phyloP scores from a whole-genome alignment of 306 rosid species.

The Myrica gale region DNA sequence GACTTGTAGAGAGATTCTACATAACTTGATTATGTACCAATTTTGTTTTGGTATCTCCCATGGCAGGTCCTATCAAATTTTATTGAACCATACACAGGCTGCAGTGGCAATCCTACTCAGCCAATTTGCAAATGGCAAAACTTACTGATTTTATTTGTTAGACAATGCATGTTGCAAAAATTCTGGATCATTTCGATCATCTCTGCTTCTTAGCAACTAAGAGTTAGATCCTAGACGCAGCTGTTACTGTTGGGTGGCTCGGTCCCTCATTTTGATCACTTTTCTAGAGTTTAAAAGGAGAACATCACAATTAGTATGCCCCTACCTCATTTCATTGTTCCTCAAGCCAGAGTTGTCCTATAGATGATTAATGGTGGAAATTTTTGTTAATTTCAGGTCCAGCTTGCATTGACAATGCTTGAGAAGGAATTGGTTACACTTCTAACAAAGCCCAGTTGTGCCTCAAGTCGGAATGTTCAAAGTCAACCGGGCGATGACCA shows the following conservation, averaged over 20 bases:
- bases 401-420: no score
- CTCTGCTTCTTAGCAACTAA: background rate
- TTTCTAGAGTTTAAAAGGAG: constrained; percentile 26
- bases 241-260: constrained; percentile 33
- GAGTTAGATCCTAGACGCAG: constrained; percentile 20
- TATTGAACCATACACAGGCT: background rate
- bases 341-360: constrained; percentile 15
- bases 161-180: background rate
- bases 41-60: background rate
- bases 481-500: no score
- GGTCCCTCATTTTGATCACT: constrained; percentile 32
- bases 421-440: no score
- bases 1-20: background rate
- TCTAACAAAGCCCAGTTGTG: no score
- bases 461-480: no score
- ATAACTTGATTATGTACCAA: background rate
- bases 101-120: background rate
- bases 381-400: no score
- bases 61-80: background rate
- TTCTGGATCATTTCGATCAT: background rate
- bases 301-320: constrained; percentile 31
- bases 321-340: constrained; percentile 35
- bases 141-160: background rate
- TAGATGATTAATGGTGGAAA: no score
- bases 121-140: background rate